Percentiles rank a stretch among this genome's conserved stretches.
Evolutionary conservation across 179 eudicot species (phyloP).

Genomic region (Gypsophila paniculata): DNA sequence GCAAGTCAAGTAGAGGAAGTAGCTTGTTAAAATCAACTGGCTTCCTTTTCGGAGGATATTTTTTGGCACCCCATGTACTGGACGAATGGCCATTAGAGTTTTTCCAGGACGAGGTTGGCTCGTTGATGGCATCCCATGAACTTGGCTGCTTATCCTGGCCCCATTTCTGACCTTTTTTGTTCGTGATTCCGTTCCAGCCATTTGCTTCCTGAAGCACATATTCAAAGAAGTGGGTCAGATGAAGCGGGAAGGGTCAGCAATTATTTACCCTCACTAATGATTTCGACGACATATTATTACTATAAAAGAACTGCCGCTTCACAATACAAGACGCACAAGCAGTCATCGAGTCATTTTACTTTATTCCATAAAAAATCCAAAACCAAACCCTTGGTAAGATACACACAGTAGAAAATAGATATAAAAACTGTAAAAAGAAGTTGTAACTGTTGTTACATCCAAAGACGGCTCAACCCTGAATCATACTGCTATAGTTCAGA

Average conservation of each 20-base stretch:
- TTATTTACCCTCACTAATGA: background rate
- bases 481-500: no score
- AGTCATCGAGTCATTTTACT: no score
- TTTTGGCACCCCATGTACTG: constrained; percentile 23
- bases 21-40: constrained; percentile 58
- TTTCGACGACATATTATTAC: no score
- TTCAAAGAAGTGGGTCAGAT: background rate
- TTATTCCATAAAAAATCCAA: no score
- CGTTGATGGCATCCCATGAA: constrained; percentile 34
- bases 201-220: constrained; percentile 41
- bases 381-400: background rate
- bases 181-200: constrained; percentile 67
- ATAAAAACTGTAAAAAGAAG: background rate
- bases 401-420: background rate
- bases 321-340: no score
- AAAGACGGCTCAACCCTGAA: no score
- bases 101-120: constrained; percentile 32
- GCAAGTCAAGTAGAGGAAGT: constrained; percentile 47
- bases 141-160: constrained; percentile 24
- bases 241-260: background rate
- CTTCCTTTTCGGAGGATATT: constrained; percentile 14
- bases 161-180: constrained; percentile 70
- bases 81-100: constrained; percentile 25
- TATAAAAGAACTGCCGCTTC: no score
- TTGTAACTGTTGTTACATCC: no score